Base-by-base conservation (phyloP, 805 yeast genomes). In the Metschnikowia proteae region DNA sequence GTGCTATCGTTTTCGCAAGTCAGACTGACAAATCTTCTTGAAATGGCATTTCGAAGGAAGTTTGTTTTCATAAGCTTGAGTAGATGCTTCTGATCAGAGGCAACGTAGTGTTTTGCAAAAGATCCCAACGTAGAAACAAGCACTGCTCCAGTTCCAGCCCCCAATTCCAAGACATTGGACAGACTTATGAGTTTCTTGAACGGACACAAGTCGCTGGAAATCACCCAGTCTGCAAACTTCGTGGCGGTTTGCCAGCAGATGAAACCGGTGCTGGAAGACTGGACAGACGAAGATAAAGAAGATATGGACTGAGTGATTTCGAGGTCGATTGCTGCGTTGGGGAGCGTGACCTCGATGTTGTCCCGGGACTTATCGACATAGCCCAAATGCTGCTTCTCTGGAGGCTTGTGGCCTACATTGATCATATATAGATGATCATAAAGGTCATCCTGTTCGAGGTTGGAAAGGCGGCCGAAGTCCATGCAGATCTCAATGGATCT, bases 91-190 rank as follows among this genome's bases (percentile, higher is more conserved):
- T 83, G 88, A 59, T 84, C 90, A 0, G 85, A 76, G 1, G 83
- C 81, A 2, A 83, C 62, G 53, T 71, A 83, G 9, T 60, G 61
- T 1, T 9, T 49, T n/a, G 51, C 70, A 56, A 11, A 49, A 0
- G 52, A 70, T n/a, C 49, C 80, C 66, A 53, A 72, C 7, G 36
- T 69, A 47, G 62, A 64, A 0, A 79, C 79, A 6, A 77, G 59
- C 3, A 83, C 57, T 0, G 84, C 87, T 3, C 80, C 71, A 0
- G 76, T 75, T 0, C 90, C 90, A 10, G 86, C 63, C 0, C 90
- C 90, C 3, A 84, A 58, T 52, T 84, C 90, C 6, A 83, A 63
- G 0, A 81, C 72, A 0, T 57, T 49, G 3, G 56, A 52, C 11
- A 54, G 46, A 32, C 34, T 35, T 48, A 60, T 30, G 22, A 46